Base-by-base conservation (phyloP, 1,284 basidiomycete genomes). In the Microbotryomycetes sp. region DNA sequence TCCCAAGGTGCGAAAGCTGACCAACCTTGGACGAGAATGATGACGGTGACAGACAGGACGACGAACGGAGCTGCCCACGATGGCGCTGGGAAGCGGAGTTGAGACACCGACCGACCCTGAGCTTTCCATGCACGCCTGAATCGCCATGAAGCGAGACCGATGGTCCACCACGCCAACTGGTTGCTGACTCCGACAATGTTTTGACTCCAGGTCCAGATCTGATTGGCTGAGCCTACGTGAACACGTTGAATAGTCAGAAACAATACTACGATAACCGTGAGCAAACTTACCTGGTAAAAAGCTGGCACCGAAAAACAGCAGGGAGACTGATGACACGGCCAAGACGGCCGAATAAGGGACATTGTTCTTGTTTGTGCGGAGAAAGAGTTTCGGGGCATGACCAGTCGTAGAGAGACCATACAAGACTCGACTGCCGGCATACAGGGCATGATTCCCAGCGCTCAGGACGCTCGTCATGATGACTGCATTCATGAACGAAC, bases 391-490 rank as follows among this genome's bases (percentile, higher is more conserved):
- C 28, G 75, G 75, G 13, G 75, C 74, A 50, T 72, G 71, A 16
- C 69, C 70, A 23, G 69, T 65, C 41, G 64, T 54, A 5, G 71
- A 66, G 41, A 75, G 67, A 23, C 70, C 74, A 54, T 69, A 67
- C 23, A 76, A 68, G 3, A 73, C 75, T 15, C 75, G 67, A 18
- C 71, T 70, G 23, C 72, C 70, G n/a, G 70, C 74, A 60, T 70
- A 76, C 2, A 75, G 69, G 7, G 74, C 68, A 18, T 68, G 68
- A 66, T 75, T 75, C 0, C 73, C 72, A 7, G 74, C 74, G 2
- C 73, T 74, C 1, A 75, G 61, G 0, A 74, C 73, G 0, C 68
- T 71, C 7, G 74, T 55, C 23, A 75, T 56, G 28, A 76, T 72
- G 5, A 76, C 73, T 21, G 69, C 72, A 49, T 76, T 76, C 45